Base-by-base conservation (phyloP, 2,329 filamentous ascomycete species). In the Paracoccidioides lutzii region DNA sequence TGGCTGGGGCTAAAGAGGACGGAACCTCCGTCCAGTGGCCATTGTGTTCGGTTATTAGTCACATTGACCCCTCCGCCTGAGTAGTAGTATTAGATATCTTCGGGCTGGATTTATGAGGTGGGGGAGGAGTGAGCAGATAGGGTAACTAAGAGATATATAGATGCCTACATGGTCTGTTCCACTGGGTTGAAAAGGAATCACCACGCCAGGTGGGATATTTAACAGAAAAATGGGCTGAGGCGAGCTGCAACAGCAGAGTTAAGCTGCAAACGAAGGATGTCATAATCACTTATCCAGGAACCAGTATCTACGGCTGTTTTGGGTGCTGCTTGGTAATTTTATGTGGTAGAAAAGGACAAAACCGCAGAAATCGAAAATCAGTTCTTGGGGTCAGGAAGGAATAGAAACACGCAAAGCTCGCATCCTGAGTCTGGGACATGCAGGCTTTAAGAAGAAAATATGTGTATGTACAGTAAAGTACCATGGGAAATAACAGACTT, bases 21-120 rank as follows among this genome's bases (percentile, higher is more conserved):
- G 5, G 72, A 69, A 54, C 75, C 75, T 48, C 75, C 74, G 9
- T 68, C 66, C 3, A 71, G 58, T 6, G 74, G 74, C 75, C 75
- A 78, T 37, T 65, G 58, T 4, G 75, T 76, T 57, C 75, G 75
- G 65, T 75, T 76, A 41, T 59, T 65, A 33, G 70, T 70, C 43
- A 72, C 68, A 55, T 67, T 66, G 59, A 74, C 63, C 48, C 69
- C 70, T 45, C 71, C 73, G 61, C 70, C 70, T 71, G 54, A 46
- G 32, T 10, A 1, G 32, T 6, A 1, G 8, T 9, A 30, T 57
- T 35, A 53, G 38, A 42, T 57, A 46, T 56, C 35, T 53, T 53
- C 35, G n/a, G 28, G 38, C 28, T 42, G 32, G 44, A 41, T 38
- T 40, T 10, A 32, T n/a, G 15, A 28, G 5, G n/a, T 4, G 22